These are phyloP conservation scores for Geosmithia flava DNA, from an alignment of 2,329 filamentous ascomycete species.

Conservation along the genomic window DNA sequence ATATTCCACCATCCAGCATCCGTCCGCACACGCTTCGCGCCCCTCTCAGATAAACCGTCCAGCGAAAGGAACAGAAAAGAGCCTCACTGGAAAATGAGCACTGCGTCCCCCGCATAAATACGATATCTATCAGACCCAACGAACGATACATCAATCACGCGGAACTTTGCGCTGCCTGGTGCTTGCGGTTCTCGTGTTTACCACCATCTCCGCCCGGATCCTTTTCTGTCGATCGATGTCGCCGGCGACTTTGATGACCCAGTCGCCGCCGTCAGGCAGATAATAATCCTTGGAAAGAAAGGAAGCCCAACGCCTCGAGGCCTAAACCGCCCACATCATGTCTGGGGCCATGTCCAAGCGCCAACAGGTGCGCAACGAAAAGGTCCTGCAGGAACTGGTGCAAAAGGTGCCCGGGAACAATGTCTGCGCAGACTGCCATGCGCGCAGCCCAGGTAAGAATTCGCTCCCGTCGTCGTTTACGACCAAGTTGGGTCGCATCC, in stretches of 20 bases:
- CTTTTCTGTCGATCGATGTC: too few species aligned
- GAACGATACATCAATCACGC: neutral
- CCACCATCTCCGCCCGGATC: too few species aligned
- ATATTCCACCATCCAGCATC: too few species aligned
- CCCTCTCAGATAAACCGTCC: too few species aligned
- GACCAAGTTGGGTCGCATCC: too few species aligned
- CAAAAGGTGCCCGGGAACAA: slow-evolving; percentile 78
- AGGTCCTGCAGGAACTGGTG: slow-evolving; percentile 78
- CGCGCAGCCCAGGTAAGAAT: slow-evolving; percentile 81
- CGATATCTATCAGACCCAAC: neutral
- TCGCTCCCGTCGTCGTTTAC: neutral
- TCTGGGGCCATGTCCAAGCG: slow-evolving; percentile 76
- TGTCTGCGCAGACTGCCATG: slow-evolving; percentile 83
- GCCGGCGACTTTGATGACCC: too few species aligned
- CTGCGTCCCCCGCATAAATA: neutral
- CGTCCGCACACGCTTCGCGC: too few species aligned
- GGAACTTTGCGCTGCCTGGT: too few species aligned
- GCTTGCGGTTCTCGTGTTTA: too few species aligned
- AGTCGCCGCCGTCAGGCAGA: too few species aligned
- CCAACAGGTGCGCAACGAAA: slow-evolving; percentile 95
- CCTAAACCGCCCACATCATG: slow-evolving; percentile 33
- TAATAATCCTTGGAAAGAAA: too few species aligned
- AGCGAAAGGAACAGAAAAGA: neutral
- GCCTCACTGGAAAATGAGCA: neutral
- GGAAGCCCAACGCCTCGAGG: too few species aligned